phyloP scores from a whole-genome alignment of 371 early-diverging fungal species.

The Rhizopus arrhizus region DNA sequence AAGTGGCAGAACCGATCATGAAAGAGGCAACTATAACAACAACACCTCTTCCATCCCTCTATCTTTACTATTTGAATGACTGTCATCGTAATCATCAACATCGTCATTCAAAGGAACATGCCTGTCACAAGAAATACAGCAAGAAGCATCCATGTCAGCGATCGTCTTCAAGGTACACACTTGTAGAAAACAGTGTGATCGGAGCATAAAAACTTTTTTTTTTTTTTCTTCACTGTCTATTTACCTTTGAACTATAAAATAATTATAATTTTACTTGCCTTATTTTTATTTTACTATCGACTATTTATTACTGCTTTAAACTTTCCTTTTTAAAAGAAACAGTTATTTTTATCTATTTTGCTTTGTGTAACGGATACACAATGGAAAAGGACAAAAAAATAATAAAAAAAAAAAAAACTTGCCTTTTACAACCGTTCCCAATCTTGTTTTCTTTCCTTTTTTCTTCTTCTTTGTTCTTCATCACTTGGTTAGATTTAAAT shows the following conservation, averaged over 20 bases:
- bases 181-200: slow-evolving; percentile 8
- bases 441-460: slow-evolving; percentile 13
- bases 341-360: neutral
- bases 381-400: too few species aligned
- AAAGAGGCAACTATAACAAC: neutral
- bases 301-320: neutral
- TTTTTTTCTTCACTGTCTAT: neutral
- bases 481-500: slow-evolving; percentile 6
- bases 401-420: neutral
- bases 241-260: neutral
- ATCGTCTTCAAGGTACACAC: neutral
- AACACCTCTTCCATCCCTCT: neutral
- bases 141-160: neutral
- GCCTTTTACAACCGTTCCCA: neutral
- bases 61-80: neutral
- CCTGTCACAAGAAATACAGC: neutral
- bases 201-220: neutral
- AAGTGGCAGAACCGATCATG: neutral
- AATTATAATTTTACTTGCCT: too few species aligned
- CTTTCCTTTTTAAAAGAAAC: neutral
- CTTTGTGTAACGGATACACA: neutral
- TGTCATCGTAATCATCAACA: neutral
- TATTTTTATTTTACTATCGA: neutral
- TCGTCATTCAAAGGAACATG: neutral
- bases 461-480: neutral